Base-by-base conservation (phyloP, 225 moss, liverwort and hornwort species). In the Thuidium tamariscinum region DNA sequence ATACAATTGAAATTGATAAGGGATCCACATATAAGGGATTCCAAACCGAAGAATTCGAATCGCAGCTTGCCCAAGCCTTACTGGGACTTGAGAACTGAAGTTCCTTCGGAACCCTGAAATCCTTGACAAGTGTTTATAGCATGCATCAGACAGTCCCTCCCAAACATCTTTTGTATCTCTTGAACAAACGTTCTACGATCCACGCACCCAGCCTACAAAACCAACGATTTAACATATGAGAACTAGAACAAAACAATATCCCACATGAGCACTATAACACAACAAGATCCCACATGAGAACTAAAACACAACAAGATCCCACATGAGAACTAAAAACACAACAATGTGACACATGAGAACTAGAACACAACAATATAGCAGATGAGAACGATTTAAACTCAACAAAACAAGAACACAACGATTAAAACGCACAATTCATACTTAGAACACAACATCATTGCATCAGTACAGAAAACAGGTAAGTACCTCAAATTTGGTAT, bases 171-270 rank as follows among this genome's bases (percentile, higher is more conserved):
- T 64, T 87, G 90, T 26, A 91, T 86, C 86, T 90, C 90, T 56
- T 92, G 83, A 55, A 93, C 92, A 66, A 93, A 90, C 11, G 88
- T 84, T 86, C 82, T 86, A 55, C 93, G 93, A 82, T 90, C 79
- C 77, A 93, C 83, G 67, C 74, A 88, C 71, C 92, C 90, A 89
- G 88, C 86, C 93, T 93, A 92, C 79, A 92, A 89, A 75, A 87
- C 19, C 65, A 84, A 87, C 63, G 29, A 59, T 86, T 39, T 11
- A 69, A 75, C 61, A 74, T 46, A 64, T 88, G 63, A 91, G 83
- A 62, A 86, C 67, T 74, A 61, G 60, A 37, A 71, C 61, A 80
- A 30, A 73, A 70, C 36, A 66, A 66, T 36, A 66, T 36, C 3
- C 22, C 23, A 68, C 39, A 14, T 41, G 41, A 15, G 26, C 41